Evolutionary conservation across 2,329 filamentous ascomycete genomes (phyloP), one percentile per base, ranked within the genome.

Genomic region (Cordyceps farinosa): DNA sequence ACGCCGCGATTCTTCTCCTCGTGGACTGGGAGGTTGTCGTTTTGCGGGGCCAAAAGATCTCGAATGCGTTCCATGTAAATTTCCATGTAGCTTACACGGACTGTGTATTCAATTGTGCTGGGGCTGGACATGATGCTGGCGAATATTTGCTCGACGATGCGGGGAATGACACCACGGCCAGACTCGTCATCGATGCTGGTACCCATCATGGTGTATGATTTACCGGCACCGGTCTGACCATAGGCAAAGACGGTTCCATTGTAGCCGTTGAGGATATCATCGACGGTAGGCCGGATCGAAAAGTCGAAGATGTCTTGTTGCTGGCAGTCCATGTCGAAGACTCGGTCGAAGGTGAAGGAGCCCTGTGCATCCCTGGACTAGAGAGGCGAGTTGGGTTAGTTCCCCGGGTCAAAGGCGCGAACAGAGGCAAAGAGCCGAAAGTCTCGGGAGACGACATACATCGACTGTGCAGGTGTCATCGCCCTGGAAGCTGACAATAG

Each of bases 1-100:
- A 98, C 94, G 61, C 95, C 95, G 65, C 91, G 85, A 73, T 90
- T 95, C 84, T 97, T 97, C 78, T 98, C 95, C 73, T 99, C 95
- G 78, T 98, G 95, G n/a, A 98, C 89, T 0, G 94, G 93, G 59
- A 99, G 81, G 73, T 98, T 98, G 79, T 97, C 94, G 77, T 98
- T 97, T 65, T 93, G 90, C 11, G 95, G 95, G 30, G 90, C 88
- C 67, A 99, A 81, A 72, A 99, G 79, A 86, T 99, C 95, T 71
- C 94, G 87, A 75, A 99, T 98, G 70, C 90, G 88, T 80, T 99
- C 95, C 95, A 98, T 99, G 82, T 99, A 99, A 68, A 99, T 98
- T 78, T 99, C 95, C 93, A 99, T 97, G 78, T 98, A 98, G 77
- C 92, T 97, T 73, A 98, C 94, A 63, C 93, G 88, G 60, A 99